Evolutionary conservation across 805 yeast genomes (phyloP), one percentile per base, ranked within the genome.

Genomic region (Hanseniaspora vineae): DNA sequence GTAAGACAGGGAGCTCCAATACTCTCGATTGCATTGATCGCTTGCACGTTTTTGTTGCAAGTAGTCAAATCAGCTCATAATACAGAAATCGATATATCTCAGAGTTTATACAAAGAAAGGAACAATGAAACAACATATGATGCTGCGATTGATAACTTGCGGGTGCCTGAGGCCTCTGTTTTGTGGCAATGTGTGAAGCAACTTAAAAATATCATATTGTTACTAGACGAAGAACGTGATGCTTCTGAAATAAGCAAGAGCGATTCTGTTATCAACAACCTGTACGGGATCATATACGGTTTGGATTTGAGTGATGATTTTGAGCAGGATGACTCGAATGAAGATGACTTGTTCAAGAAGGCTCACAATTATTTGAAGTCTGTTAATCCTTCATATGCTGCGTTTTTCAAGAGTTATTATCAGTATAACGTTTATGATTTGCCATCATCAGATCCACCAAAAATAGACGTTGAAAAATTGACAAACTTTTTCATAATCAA

Each of bases 401-500:
- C 40, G 17, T 37, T 37, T 4, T 37, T 37, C 12, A 18, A 37
- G 12, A n/a, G 19, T n/a, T 37, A 37, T 37, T 37, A 37, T 10
- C 6, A 37, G 12, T 37, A 37, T 18, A 18, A 37, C 17, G 4
- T 37, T n/a, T 37, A 37, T 15, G 40, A 37, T 15, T n/a, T 37
- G 31, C 43, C 32, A 18, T 40, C 31, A 40, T 33, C 37, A 33
- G 9, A 8, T 23, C 42, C 6, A 39, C 15, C 42, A 39, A n/a
- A 33, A 6, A 6, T 14, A 3, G 9, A 33, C 4, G 15, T 10
- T n/a, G 17, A n/a, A 4, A 15, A 37, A n/a, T 9, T 19, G 9
- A 51, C 48, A 1, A 55, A 50, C 42, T 58, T 47, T 49, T 61
- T 62, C 42, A 46, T 56, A 2, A 42, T 63, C 31, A 61, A 61